A percentile compares a stretch with the other conserved stretches of the same genome.
Conservation (phyloP, 2,329 filamentous ascomycete genomes). For the Alternaria triticina region DNA sequence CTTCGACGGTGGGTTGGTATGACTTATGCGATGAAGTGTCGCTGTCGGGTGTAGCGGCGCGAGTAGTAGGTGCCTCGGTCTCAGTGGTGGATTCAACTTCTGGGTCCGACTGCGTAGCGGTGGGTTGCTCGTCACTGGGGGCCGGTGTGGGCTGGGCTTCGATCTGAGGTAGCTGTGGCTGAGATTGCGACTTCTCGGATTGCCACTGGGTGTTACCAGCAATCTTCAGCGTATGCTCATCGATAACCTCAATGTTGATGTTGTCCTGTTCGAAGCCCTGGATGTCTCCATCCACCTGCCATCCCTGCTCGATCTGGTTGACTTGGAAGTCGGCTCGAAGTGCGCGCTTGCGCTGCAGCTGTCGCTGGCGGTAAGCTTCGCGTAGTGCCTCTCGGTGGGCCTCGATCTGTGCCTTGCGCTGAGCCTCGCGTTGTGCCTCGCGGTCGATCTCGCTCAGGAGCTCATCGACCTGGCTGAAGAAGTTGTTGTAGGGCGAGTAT, state of each 20-base stretch:
- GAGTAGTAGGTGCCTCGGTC: slow-evolving; percentile 13
- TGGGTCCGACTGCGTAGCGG: not conserved
- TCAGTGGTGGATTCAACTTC: slow-evolving; percentile 13
- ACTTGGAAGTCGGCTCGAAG: slow-evolving; percentile 41
- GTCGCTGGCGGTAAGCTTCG: slow-evolving; percentile 20
- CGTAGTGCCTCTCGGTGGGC: slow-evolving; percentile 36
- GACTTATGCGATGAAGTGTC: slow-evolving; percentile 42
- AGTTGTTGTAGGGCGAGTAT: slow-evolving; percentile 38
- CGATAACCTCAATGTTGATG: slow-evolving; percentile 43
- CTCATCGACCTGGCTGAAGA: slow-evolving; percentile 43
- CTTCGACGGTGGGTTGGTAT: slow-evolving; percentile 46
- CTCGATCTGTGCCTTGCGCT: slow-evolving; percentile 32
- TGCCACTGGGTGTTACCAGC: slow-evolving; percentile 39
- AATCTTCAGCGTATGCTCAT: slow-evolving; percentile 43
- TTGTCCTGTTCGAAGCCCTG: slow-evolving; percentile 45
- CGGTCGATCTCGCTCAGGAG: slow-evolving; percentile 41
- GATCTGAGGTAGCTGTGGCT: slow-evolving; percentile 11
- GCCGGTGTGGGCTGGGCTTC: slow-evolving; percentile 11
- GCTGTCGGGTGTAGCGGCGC: slow-evolving; percentile 31
- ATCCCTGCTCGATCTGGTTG: slow-evolving; percentile 36
- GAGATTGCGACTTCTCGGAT: slow-evolving; percentile 16
- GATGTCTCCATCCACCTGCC: slow-evolving; percentile 41
- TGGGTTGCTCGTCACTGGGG: not conserved
- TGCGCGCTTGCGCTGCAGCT: slow-evolving; percentile 40
- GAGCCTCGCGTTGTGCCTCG: slow-evolving; percentile 26